phyloP scores from a whole-genome alignment of 495 filamentous ascomycete species.

The Penicillium salamii region DNA sequence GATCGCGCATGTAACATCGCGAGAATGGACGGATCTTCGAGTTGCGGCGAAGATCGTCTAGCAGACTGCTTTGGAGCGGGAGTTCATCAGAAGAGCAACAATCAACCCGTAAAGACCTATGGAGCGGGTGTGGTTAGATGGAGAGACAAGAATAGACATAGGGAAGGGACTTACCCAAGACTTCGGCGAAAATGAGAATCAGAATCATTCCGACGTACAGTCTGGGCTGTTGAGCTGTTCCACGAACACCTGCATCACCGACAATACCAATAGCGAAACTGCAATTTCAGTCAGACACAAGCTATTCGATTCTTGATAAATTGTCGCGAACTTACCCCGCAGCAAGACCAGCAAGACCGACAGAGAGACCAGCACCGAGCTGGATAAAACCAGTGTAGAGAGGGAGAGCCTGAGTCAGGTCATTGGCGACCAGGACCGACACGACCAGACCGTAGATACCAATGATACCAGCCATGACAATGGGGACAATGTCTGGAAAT shows the following conservation, averaged over 20 bases:
- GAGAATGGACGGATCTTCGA: slow-evolving; percentile 5
- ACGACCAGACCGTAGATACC: slow-evolving; percentile 99
- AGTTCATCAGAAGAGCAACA: slow-evolving; percentile 98
- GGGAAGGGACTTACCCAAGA: slow-evolving; percentile 67
- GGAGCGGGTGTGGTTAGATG: neutral
- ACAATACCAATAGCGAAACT: slow-evolving; percentile 98
- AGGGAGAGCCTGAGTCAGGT: slow-evolving; percentile 74
- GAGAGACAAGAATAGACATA: neutral
- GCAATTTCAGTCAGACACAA: slow-evolving; percentile 7
- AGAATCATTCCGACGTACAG: slow-evolving; percentile 99
- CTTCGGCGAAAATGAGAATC: slow-evolving; percentile 99
- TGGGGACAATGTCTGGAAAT: slow-evolving; percentile 86
- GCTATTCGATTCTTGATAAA: neutral
- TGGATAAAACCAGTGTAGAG: slow-evolving; percentile 97
- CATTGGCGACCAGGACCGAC: slow-evolving; percentile 94
- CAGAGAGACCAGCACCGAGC: slow-evolving; percentile 91
- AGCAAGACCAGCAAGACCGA: slow-evolving; percentile 95
- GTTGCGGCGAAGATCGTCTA: slow-evolving; percentile 22
- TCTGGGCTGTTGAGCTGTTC: slow-evolving; percentile 94
- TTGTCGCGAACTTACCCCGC: slow-evolving; percentile 63
- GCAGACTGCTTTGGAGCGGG: slow-evolving; percentile 45
- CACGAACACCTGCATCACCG: slow-evolving; percentile 97
- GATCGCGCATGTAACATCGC: neutral
- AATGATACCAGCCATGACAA: slow-evolving; percentile 99
- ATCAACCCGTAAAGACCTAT: slow-evolving; percentile 95